Conservation (phyloP, 2,329 filamentous ascomycete species). For the Fusarium luffae region DNA sequence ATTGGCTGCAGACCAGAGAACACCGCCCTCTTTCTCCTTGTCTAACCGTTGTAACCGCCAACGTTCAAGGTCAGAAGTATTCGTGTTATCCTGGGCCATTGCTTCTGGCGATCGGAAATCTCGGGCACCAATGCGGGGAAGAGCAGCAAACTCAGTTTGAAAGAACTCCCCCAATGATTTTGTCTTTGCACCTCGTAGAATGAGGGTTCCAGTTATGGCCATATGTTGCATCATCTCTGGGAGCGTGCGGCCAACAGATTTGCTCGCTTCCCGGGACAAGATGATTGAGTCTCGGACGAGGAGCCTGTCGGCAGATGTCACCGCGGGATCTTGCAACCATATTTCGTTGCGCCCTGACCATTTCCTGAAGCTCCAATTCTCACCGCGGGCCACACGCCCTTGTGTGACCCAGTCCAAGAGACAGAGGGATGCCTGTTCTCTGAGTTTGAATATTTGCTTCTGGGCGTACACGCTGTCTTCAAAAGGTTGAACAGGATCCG, state of each 20-base stretch:
- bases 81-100: constrained; percentile 53
- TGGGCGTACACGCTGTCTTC: constrained; percentile 86
- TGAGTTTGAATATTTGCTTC: constrained; percentile 78
- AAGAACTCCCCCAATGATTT: constrained; percentile 77
- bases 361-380: constrained; percentile 84
- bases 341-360: constrained; percentile 92
- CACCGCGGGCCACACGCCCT: constrained; percentile 84
- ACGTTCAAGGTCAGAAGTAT: constrained; percentile 56
- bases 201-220: constrained; percentile 84
- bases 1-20: constrained; percentile 85
- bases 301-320: constrained; percentile 63
- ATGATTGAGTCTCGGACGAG: constrained; percentile 88
- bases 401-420: constrained; percentile 95
- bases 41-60: constrained; percentile 68
- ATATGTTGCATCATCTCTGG: constrained; percentile 76
- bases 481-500: constrained; percentile 95
- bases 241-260: constrained; percentile 55
- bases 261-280: constrained; percentile 67
- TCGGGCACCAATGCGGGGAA: constrained; percentile 84
- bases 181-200: constrained; percentile 80
- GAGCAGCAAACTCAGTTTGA: constrained; percentile 77
- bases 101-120: constrained; percentile 74
- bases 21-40: constrained; percentile 67
- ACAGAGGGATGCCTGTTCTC: constrained; percentile 72
- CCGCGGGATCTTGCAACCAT: constrained; percentile 61